phyloP scores from a whole-genome alignment of 805 yeast genomes.

The Saccharomycopsis fermentans region DNA sequence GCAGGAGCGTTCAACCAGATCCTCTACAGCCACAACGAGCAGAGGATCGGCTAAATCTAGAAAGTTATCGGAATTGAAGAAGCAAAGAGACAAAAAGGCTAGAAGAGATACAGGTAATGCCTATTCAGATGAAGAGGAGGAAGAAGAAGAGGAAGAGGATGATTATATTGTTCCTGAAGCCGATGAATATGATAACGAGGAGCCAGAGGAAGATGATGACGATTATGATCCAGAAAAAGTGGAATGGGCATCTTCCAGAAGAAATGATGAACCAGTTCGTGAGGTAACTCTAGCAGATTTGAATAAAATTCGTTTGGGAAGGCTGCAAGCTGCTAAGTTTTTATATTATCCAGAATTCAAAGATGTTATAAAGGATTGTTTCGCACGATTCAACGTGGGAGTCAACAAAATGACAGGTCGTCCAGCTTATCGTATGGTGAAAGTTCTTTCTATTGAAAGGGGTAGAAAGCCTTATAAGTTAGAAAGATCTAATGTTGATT shows the following conservation, averaged over 20 bases:
- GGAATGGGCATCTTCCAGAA: conserved; percentile 30
- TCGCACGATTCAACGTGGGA: conserved; percentile 78
- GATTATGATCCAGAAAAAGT: conserved; percentile 35
- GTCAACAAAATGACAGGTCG: conserved; percentile 47
- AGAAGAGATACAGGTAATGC: conserved; percentile 33
- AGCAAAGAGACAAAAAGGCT: conserved; percentile 59
- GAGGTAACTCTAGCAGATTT: conserved; percentile 43
- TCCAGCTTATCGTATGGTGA: conserved; percentile 74
- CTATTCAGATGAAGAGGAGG: conserved; percentile 34
- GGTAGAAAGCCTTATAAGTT: conserved; percentile 40
- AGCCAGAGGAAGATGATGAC: conserved; percentile 31
- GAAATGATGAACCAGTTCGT: conserved; percentile 5
- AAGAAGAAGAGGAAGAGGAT: conserved; percentile 22
- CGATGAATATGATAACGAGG: conserved; percentile 22
- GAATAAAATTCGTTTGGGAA: conserved; percentile 66
- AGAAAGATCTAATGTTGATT: conserved; percentile 41
- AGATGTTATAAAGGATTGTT: conserved; percentile 59
- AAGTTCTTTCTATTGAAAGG: conserved; percentile 53
- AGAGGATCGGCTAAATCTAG: conserved; percentile 32
- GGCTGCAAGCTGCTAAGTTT: conserved; percentile 62
- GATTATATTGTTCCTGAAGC: conserved; percentile 34
- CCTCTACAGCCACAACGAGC: conserved; percentile 24
- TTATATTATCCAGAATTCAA: conserved; percentile 78
- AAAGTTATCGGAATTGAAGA: conserved; percentile 62
- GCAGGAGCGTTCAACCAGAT: conserved; percentile 33